Evolutionary conservation across 257 asterid species (phyloP), one percentile per base, ranked within the genome.

Genomic region (Ocimum tenuiflorum): DNA sequence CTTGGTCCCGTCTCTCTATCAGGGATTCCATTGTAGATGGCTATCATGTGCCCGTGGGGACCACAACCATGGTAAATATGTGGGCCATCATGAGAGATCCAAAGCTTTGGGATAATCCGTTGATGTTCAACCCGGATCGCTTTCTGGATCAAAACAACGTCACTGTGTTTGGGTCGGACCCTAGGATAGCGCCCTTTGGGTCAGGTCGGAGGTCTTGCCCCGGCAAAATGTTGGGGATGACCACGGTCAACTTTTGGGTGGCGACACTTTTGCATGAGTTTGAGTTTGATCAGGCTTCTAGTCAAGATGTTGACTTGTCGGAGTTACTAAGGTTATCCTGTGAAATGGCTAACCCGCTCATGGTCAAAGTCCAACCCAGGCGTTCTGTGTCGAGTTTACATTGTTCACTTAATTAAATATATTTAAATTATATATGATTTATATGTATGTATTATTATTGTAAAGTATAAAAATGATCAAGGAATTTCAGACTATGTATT

Each of bases 1-100:
- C 96, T 0, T 91, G 97, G 97, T 79, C 96, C 74, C 91, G 97
- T 47, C 42, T 91, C 12, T 79, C 97, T 0, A 77, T 81, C 27
- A 79, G 72, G 0, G 94, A 88, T 63, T 76, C 95, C 7, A 36
- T 38, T 0, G 75, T 91, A 2, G 94, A 81, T 19, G 95, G 96
- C n/a, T 57, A 80, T 49, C 80, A 74, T 38, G 89, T 88, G 75
- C 96, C 97, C 0, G 76, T 38, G 0, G 95, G 95, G 23, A 88
- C 96, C 43, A 91, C 97, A 0, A 94, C 96, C 1, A 83, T 88
- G 83, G 96, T 91, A 24, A 91, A 88, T 24, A 91, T 91, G 97
- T 91, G 97, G 97, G 95, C 97, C 66, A 88, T 88, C 12, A 77
- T 73, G 73, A 59, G 95, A 70, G 96, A 91, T 35, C 84, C 87